Percentiles rank a stretch among this genome's conserved stretches.
phyloP scores from a whole-genome alignment of 139 green algal genomes.

The Closterium sp. region DNA sequence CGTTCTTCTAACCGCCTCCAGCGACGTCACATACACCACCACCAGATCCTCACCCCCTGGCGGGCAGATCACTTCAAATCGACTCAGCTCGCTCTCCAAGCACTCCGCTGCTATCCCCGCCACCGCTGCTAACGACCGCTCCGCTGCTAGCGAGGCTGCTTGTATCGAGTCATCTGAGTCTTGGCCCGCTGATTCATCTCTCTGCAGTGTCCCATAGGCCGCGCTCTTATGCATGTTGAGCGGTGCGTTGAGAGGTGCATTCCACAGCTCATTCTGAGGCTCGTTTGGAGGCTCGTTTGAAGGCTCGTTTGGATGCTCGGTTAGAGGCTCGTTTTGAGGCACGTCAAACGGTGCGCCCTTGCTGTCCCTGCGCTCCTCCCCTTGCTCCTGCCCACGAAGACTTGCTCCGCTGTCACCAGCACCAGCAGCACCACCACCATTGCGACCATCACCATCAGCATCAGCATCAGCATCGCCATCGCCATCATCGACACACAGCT shows the following conservation, averaged over 20 bases:
- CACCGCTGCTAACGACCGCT: not conserved
- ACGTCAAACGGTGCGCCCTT: not conserved
- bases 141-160: not conserved
- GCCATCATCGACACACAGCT: not conserved
- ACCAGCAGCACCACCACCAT: not conserved
- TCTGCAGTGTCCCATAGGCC: too few species aligned
- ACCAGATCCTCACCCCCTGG: not conserved
- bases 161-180: not conserved
- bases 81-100: not conserved
- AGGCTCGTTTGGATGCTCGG: not conserved
- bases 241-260: too few species aligned
- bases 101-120: not conserved
- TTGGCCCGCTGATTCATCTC: not conserved
- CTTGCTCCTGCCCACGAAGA: too few species aligned
- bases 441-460: not conserved
- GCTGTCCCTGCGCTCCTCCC: too few species aligned
- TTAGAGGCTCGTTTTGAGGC: not conserved
- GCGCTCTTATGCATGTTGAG: too few species aligned
- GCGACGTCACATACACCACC: not conserved
- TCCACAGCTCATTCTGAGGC: too few species aligned
- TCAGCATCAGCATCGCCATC: not conserved
- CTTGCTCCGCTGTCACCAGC: too few species aligned
- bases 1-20: not conserved
- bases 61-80: not conserved
- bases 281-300: too few species aligned